Percentiles rank a stretch among this genome's conserved stretches.
phyloP scores from a whole-genome alignment of 2,329 filamentous ascomycete species.

The Fusarium succisae region DNA sequence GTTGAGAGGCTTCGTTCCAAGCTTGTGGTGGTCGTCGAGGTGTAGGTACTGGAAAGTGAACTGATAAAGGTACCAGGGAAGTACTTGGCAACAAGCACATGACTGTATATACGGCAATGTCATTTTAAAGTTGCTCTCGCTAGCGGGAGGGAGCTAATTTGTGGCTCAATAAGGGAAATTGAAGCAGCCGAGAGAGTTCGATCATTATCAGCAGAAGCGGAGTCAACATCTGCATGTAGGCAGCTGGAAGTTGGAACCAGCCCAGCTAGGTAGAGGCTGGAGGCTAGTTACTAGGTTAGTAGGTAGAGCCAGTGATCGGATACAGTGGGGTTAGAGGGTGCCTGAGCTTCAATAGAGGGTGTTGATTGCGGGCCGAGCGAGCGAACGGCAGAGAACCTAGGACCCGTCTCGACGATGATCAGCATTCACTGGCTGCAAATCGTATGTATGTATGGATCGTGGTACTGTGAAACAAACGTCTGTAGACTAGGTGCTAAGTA shows the following conservation, averaged over 20 bases:
- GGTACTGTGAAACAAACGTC: constrained; percentile 2
- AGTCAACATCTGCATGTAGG: background rate
- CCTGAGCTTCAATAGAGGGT: constrained; percentile 3
- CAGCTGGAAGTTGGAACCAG: background rate
- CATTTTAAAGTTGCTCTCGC: constrained; percentile 9
- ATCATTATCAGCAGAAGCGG: constrained; percentile 12
- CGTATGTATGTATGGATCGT: background rate
- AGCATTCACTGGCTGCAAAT: background rate
- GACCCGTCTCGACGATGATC: background rate
- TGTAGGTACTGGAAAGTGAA: constrained; percentile 1
- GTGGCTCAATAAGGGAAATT: constrained; percentile 37
- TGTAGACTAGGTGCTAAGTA: background rate
- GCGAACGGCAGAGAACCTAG: constrained; percentile 9
- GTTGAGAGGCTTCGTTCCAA: constrained; percentile 30
- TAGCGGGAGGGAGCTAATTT: constrained; percentile 29
- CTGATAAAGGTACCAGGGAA: constrained; percentile 5
- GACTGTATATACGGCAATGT: background rate
- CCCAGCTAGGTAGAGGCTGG: background rate
- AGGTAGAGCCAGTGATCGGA: constrained; percentile 5
- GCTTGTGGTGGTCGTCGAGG: constrained; percentile 22
- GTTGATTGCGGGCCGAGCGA: constrained; percentile 31
- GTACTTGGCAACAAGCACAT: background rate
- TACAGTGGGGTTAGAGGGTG: constrained; percentile 10
- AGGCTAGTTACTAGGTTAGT: too few species aligned
- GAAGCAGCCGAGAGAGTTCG: constrained; percentile 18